Conservation (phyloP, 2,329 filamentous ascomycete genomes). For the Rachicladosporium sp. region DNA sequence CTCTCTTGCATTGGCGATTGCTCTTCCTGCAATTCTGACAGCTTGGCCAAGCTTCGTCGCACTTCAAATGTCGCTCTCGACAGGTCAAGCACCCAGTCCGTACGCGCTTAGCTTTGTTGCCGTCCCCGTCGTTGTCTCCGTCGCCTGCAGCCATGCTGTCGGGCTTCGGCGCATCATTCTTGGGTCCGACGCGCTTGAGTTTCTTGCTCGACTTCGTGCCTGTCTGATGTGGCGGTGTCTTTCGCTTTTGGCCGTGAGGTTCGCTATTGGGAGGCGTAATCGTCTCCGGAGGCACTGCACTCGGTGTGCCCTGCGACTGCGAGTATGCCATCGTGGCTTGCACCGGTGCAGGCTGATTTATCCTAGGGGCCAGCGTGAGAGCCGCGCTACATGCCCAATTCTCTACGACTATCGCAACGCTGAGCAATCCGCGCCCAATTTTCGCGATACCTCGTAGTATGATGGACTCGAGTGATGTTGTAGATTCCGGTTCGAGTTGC, state of each 20-base stretch:
- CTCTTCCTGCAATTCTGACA: conserved; percentile 81
- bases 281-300: no score
- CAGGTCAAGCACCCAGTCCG: conserved; percentile 87
- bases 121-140: conserved; percentile 20
- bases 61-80: conserved; percentile 79
- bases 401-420: no score
- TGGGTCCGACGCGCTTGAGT: conserved; percentile 19
- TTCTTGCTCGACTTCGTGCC: conserved; percentile 19
- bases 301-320: no score
- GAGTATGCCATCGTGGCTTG: no score
- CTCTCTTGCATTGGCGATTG: conserved; percentile 71
- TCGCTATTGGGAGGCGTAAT: no score
- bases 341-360: no score
- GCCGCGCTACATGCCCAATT: no score
- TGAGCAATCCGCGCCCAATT: no score
- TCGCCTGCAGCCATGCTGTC: conserved; percentile 18
- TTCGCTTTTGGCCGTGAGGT: conserved; percentile 12
- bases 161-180: conserved; percentile 11
- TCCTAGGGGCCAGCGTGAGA: no score
- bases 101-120: conserved; percentile 64
- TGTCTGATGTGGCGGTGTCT: conserved; percentile 13
- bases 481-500: no score
- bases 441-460: no score
- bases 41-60: conserved; percentile 59
- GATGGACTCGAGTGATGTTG: no score